Evolutionary conservation across 2,329 filamentous ascomycete species (phyloP).

Genomic region (Sarocladium brachiariae): DNA sequence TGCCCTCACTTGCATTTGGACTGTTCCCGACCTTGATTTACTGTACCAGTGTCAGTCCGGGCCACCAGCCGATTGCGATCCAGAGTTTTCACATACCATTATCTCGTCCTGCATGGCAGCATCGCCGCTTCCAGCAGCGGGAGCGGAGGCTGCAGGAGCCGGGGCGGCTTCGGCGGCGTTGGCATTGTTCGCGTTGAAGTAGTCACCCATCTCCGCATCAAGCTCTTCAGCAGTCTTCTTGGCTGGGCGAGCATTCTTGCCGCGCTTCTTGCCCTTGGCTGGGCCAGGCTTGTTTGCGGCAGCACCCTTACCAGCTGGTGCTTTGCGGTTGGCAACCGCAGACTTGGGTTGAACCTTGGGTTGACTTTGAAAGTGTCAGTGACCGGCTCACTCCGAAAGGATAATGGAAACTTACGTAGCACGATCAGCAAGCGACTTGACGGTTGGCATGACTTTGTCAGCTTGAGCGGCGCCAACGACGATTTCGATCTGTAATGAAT

Average conservation of each 20-base stretch:
- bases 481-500: constrained; percentile 67
- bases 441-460: constrained; percentile 57
- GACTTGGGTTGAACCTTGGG: constrained; percentile 75
- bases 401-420: constrained; percentile 49
- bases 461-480: constrained; percentile 72
- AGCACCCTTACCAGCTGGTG: constrained; percentile 36
- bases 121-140: constrained; percentile 42
- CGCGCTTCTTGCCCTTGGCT: constrained; percentile 44
- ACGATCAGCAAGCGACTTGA: constrained; percentile 74
- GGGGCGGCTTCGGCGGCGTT: constrained; percentile 39
- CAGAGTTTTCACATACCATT: constrained; percentile 27
- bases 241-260: constrained; percentile 56
- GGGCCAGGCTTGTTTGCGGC: constrained; percentile 35
- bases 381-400: too few species aligned
- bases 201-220: constrained; percentile 96
- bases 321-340: constrained; percentile 66
- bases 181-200: constrained; percentile 57
- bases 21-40: too few species aligned
- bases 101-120: constrained; percentile 64
- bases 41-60: too few species aligned
- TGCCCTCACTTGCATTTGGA: too few species aligned
- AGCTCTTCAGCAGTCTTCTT: constrained; percentile 94
- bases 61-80: too few species aligned
- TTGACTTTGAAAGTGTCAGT: constrained; percentile 21
- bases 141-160: constrained; percentile 39